These are phyloP conservation scores for Borealophlyctis nickersoniae DNA, from an alignment of 192 early-diverging fungal species.

Conservation along the genomic window DNA sequence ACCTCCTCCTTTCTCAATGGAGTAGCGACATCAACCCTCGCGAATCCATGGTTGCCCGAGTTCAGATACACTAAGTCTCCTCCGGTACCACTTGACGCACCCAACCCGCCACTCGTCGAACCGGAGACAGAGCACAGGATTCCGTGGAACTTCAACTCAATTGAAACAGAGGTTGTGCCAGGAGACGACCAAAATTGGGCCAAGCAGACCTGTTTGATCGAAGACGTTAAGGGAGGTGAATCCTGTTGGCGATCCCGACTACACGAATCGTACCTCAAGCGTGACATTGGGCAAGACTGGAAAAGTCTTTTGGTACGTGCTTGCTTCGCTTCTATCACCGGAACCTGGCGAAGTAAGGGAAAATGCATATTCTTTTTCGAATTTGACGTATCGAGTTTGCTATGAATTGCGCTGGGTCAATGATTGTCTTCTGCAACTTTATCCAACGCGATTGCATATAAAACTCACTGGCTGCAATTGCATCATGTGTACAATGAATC, in stretches of 20 bases:
- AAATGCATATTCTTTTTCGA: slow-evolving; percentile 57
- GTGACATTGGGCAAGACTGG: slow-evolving; percentile 68
- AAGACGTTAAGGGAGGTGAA: slow-evolving; percentile 9
- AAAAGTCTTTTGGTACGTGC: slow-evolving; percentile 48
- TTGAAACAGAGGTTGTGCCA: slow-evolving; percentile 63
- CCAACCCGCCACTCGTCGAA: slow-evolving; percentile 21
- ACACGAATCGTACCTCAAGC: slow-evolving; percentile 58
- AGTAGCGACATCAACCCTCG: slow-evolving; percentile 69
- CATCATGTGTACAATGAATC: slow-evolving; percentile 66
- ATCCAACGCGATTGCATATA: neutral
- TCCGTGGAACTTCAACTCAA: slow-evolving; percentile 79
- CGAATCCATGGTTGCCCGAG: slow-evolving; percentile 51
- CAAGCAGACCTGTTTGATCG: slow-evolving; percentile 43
- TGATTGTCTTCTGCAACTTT: slow-evolving; percentile 1
- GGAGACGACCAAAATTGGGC: slow-evolving; percentile 89
- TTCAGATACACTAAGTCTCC: slow-evolving; percentile 36
- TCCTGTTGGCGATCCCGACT: neutral
- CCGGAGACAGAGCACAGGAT: slow-evolving; percentile 49
- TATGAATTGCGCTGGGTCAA: neutral
- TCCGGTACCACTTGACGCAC: slow-evolving; percentile 20
- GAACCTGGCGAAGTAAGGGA: slow-evolving; percentile 60
- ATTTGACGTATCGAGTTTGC: slow-evolving; percentile 59
- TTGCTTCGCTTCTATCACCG: slow-evolving; percentile 1
- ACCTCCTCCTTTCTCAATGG: slow-evolving; percentile 72
- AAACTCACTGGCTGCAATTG: slow-evolving; percentile 63